phyloP scores from a whole-genome alignment of 192 early-diverging fungal species.

The Backusella circina region DNA sequence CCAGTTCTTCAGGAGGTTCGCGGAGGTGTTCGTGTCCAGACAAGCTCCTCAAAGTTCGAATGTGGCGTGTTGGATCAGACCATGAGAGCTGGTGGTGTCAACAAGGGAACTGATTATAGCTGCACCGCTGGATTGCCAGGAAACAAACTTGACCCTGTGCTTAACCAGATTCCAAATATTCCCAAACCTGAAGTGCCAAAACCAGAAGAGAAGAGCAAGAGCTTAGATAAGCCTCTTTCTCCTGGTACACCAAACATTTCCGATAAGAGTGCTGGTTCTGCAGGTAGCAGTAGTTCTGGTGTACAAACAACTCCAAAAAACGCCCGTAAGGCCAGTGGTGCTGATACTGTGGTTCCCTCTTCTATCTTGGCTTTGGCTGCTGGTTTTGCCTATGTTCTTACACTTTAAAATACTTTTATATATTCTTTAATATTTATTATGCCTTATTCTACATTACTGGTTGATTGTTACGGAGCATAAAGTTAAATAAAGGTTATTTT shows the following conservation, averaged over 20 bases:
- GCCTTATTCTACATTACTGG: neutral
- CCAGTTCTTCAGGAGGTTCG: conserved; percentile 52
- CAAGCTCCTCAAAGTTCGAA: conserved; percentile 49
- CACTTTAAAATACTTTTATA: neutral
- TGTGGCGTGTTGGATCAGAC: conserved; percentile 33
- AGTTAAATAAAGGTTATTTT: neutral
- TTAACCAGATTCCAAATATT: conserved; percentile 7
- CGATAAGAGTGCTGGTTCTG: neutral
- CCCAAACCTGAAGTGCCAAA: neutral
- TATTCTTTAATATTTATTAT: neutral
- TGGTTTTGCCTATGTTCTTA: neutral
- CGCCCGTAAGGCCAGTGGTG: neutral
- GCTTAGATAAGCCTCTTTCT: neutral
- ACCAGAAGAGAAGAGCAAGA: neutral
- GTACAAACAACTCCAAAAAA: neutral
- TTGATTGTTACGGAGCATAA: neutral
- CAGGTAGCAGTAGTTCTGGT: neutral
- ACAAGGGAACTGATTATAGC: conserved; percentile 19
- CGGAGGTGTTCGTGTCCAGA: conserved; percentile 58
- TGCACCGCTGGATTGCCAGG: conserved; percentile 10
- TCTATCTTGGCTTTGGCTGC: neutral
- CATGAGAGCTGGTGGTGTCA: conserved; percentile 7
- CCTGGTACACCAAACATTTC: neutral
- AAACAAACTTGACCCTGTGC: conserved; percentile 3
- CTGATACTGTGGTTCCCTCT: neutral